Base-by-base conservation (phyloP, 1,139 yeast species). In the Hemisphaericaspora subhashii region DNA sequence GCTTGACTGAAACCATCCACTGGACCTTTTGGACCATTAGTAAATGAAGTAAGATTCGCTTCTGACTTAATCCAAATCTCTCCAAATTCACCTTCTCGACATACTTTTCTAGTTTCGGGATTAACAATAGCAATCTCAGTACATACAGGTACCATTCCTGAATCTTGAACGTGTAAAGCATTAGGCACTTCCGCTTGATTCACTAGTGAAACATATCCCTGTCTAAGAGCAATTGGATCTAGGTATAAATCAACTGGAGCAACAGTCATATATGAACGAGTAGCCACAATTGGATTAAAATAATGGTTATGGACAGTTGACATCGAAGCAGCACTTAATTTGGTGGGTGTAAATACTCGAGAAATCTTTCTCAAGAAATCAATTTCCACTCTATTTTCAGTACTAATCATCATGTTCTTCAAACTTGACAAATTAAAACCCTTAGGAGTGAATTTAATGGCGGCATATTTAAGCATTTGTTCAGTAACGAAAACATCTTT, bases 1-100 rank as follows among this genome's bases (percentile, higher is more conserved):
- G 48, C 46, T 28, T 57, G 54, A 21, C 62, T 59, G 43, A 72
- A 69, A 14, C 53, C 55, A 45, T 72, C 77, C 4, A 53, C 54
- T 1, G 77, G 77, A 0, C 76, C 78, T 33, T 66, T 65, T 1
- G 79, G 77, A 2, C 82, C 79, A 43, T 77, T 74, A 36, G 82
- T 78, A 55, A 83, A 83, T 3, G 79, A 77, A 7, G 70, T 59
- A 26, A 82, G 82, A 51, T 83, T 88, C 1, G 92, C 95, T 50
- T 89, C 96, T 1, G 96, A 85, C 45, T 86, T 79, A 2, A 92
- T 94, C 98, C 98, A 92, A 33, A 92, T 89, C 63, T 92, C 98
- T 28, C 99, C 99, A 58, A 81, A 83, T 58, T 94, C 98, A n/a
- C 98, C 98, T 42, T 83, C 84, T 44, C 77, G 79, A 59, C 98